phyloP scores from a whole-genome alignment of 768 basidiomycete species.

The Russula foetens region DNA sequence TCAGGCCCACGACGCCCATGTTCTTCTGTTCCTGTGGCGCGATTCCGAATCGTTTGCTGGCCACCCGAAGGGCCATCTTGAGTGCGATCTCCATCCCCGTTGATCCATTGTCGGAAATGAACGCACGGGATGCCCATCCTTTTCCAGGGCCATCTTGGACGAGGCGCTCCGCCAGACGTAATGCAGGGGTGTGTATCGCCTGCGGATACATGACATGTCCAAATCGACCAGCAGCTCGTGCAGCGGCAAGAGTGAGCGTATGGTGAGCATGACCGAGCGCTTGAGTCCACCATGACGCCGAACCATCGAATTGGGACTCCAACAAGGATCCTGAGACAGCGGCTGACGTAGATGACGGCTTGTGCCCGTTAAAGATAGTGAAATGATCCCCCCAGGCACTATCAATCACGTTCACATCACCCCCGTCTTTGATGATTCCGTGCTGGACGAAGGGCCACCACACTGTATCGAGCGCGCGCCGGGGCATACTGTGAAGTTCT shows the following conservation, averaged over 20 bases:
- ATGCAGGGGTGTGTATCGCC: constrained; percentile 78
- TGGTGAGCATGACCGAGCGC: constrained; percentile 77
- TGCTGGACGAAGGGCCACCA: constrained; percentile 99
- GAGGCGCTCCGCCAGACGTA: constrained; percentile 74
- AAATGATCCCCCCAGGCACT: constrained; percentile 86
- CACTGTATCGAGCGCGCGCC: constrained; percentile 63
- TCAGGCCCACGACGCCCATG: constrained; percentile 76
- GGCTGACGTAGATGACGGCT: constrained; percentile 15
- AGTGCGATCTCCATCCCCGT: constrained; percentile 97
- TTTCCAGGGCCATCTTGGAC: constrained; percentile 68
- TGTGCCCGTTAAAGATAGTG: constrained; percentile 47
- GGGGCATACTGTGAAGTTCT: constrained; percentile 71
- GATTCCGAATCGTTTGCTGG: constrained; percentile 35
- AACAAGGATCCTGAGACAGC: constrained; percentile 31
- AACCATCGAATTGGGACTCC: constrained; percentile 74
- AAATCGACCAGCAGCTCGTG: constrained; percentile 84
- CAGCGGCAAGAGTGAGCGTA: constrained; percentile 75
- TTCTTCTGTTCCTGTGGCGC: constrained; percentile 34
- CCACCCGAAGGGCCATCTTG: constrained; percentile 89
- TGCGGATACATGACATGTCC: constrained; percentile 97
- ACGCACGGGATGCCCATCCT: constrained; percentile 87
- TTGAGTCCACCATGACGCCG: constrained; percentile 99
- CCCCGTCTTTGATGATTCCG: constrained; percentile 50
- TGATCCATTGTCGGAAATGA: constrained; percentile 92
- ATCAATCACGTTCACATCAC: constrained; percentile 85